phyloP scores from a whole-genome alignment of 192 early-diverging fungal species.

The Tieghemiomyces parasiticus region DNA sequence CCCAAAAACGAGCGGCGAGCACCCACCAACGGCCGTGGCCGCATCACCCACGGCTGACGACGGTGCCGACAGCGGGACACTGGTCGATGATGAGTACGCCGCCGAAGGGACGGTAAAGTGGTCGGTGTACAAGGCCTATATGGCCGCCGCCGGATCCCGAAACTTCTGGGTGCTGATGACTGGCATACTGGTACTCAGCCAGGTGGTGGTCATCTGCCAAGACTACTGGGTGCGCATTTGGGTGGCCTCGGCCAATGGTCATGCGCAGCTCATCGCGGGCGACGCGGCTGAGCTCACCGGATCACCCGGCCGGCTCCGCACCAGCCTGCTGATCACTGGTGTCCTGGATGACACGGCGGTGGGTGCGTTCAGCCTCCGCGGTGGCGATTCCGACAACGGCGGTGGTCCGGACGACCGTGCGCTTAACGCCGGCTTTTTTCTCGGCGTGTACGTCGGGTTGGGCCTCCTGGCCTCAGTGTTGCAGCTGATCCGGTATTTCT shows the following conservation, averaged over 20 bases:
- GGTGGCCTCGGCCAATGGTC: constrained; percentile 27
- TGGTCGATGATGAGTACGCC: constrained; percentile 75
- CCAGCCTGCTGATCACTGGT: too few species aligned
- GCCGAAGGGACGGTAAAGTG: constrained; percentile 62
- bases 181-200: constrained; percentile 25
- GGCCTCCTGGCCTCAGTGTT: constrained; percentile 29
- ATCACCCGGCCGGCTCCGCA: too few species aligned
- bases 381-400: background rate
- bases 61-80: constrained; percentile 31
- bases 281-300: too few species aligned
- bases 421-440: constrained; percentile 40
- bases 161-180: constrained; percentile 42
- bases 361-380: too few species aligned
- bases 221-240: constrained; percentile 55
- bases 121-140: constrained; percentile 64
- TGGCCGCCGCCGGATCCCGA: constrained; percentile 46
- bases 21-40: too few species aligned
- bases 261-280: too few species aligned
- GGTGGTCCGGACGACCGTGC: constrained; percentile 2
- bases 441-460: constrained; percentile 41
- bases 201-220: constrained; percentile 28
- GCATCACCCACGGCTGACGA: constrained; percentile 15
- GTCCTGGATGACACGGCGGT: constrained; percentile 9
- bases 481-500: constrained; percentile 25
- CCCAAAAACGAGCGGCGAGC: too few species aligned